phyloP scores from a whole-genome alignment of 495 filamentous ascomycete genomes.

The Niebla homalea region DNA sequence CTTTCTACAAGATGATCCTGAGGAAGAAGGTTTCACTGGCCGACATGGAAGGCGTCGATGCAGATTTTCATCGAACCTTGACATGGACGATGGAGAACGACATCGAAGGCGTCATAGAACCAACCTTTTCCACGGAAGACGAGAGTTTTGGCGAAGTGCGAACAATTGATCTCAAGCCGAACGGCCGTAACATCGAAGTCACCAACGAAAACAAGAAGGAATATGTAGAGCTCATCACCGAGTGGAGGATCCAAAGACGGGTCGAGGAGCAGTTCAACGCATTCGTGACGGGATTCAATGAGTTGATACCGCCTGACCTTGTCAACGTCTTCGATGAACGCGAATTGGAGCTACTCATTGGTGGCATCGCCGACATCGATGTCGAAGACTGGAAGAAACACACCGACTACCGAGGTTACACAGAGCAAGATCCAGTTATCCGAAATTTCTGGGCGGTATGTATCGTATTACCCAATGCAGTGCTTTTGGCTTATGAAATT shows the following conservation, averaged over 20 bases:
- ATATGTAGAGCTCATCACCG: slow-evolving; percentile 93
- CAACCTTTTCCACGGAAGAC: slow-evolving; percentile 92
- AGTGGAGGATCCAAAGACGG: slow-evolving; percentile 98
- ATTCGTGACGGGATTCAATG: slow-evolving; percentile 94
- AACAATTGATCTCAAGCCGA: slow-evolving; percentile 84
- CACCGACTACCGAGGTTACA: slow-evolving; percentile 99
- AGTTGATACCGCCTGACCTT: slow-evolving; percentile 89
- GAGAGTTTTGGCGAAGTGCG: slow-evolving; percentile 90
- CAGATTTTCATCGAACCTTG: slow-evolving; percentile 87
- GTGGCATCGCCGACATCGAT: slow-evolving; percentile 98
- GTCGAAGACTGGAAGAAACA: slow-evolving; percentile 99
- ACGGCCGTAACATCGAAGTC: slow-evolving; percentile 82
- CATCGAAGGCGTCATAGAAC: slow-evolving; percentile 80
- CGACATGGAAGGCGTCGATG: slow-evolving; percentile 99
- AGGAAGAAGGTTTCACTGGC: slow-evolving; percentile 80
- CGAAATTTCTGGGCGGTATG: slow-evolving; percentile 95
- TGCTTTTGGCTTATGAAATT: slow-evolving; percentile 7
- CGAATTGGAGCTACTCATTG: slow-evolving; percentile 90
- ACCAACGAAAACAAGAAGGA: slow-evolving; percentile 95
- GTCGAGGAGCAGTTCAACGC: slow-evolving; percentile 97
- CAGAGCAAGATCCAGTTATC: slow-evolving; percentile 91
- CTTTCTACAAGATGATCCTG: slow-evolving; percentile 99
- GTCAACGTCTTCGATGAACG: slow-evolving; percentile 99
- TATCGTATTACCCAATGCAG: not conserved
- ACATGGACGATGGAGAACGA: slow-evolving; percentile 96